phyloP scores from a whole-genome alignment of 352 stramenopile genomes.

The Globisporangium rhizosaccharum region DNA sequence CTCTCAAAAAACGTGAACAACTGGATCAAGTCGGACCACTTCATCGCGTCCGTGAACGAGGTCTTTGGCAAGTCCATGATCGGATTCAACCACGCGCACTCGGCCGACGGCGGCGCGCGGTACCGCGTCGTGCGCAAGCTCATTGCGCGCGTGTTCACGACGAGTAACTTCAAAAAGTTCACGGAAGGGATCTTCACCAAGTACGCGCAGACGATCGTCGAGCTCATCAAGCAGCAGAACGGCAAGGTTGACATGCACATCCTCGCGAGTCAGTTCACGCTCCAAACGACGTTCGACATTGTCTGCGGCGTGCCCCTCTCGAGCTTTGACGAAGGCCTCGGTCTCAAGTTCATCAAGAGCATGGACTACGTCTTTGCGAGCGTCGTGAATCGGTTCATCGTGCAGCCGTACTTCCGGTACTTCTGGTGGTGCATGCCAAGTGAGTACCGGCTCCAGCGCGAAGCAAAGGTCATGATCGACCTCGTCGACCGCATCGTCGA shows the following conservation, averaged over 20 bases:
- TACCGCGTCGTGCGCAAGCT: slow-evolving; percentile 76
- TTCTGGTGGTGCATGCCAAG: slow-evolving; percentile 54
- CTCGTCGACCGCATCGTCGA: slow-evolving; percentile 43
- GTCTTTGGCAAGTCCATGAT: slow-evolving; percentile 66
- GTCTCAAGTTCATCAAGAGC: slow-evolving; percentile 23
- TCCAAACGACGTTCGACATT: slow-evolving; percentile 51
- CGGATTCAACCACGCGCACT: slow-evolving; percentile 52
- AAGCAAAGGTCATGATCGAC: slow-evolving; percentile 17
- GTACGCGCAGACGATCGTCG: slow-evolving; percentile 25
- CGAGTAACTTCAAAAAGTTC: slow-evolving; percentile 42
- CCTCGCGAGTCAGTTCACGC: slow-evolving; percentile 40
- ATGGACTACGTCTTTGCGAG: slow-evolving; percentile 53
- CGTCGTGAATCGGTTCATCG: slow-evolving; percentile 36
- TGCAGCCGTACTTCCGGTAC: slow-evolving; percentile 56
- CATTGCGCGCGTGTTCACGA: slow-evolving; percentile 84
- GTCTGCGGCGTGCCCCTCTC: slow-evolving; percentile 36
- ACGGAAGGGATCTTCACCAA: slow-evolving; percentile 39
- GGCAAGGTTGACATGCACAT: slow-evolving; percentile 40
- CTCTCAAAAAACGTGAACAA: slow-evolving; percentile 59
- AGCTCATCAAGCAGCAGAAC: slow-evolving; percentile 7
- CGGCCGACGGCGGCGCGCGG: slow-evolving; percentile 36
- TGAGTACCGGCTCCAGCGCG: slow-evolving; percentile 30
- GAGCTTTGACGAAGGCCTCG: slow-evolving; percentile 26
- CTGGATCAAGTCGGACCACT: slow-evolving; percentile 64
- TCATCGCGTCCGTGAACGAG: slow-evolving; percentile 53